Evolutionary conservation across 208 protist species (phyloP).

Genomic region (Leptomonas seymouri): DNA sequence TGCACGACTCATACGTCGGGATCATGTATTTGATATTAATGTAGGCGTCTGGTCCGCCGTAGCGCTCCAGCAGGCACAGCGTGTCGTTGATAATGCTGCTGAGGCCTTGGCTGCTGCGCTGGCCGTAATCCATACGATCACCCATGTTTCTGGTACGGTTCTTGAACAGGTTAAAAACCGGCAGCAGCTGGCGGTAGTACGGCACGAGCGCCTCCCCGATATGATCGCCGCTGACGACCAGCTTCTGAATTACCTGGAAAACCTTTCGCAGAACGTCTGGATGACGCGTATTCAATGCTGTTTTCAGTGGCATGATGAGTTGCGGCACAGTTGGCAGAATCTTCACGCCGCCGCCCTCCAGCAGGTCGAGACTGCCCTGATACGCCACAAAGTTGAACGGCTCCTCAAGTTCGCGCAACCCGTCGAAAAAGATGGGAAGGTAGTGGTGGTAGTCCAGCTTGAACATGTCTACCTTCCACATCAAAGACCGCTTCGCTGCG

Average conservation of each 20-base stretch:
- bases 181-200: constrained; percentile 99
- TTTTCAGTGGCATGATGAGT: constrained; percentile 99
- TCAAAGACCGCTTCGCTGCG: constrained; percentile 89
- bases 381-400: constrained; percentile 96
- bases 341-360: constrained; percentile 94
- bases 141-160: constrained; percentile 90
- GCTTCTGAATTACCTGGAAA: constrained; percentile 96
- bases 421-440: constrained; percentile 99
- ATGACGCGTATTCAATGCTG: constrained; percentile 97
- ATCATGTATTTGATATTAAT: constrained; percentile 98
- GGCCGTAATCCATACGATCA: constrained; percentile 97
- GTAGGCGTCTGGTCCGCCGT: constrained; percentile 94
- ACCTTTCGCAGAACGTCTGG: constrained; percentile 94
- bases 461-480: constrained; percentile 97
- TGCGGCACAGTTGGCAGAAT: constrained; percentile 98
- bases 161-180: constrained; percentile 99
- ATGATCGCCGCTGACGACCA: constrained; percentile 95
- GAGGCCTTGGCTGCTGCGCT: constrained; percentile 93
- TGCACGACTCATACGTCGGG: constrained; percentile 91
- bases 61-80: constrained; percentile 94
- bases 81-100: constrained; percentile 98
- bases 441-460: constrained; percentile 99
- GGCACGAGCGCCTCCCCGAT: constrained; percentile 98
- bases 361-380: constrained; percentile 94
- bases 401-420: constrained; percentile 96